Base-by-base conservation (phyloP, 257 asterid genomes). In the Solanum chiquidenum region DNA sequence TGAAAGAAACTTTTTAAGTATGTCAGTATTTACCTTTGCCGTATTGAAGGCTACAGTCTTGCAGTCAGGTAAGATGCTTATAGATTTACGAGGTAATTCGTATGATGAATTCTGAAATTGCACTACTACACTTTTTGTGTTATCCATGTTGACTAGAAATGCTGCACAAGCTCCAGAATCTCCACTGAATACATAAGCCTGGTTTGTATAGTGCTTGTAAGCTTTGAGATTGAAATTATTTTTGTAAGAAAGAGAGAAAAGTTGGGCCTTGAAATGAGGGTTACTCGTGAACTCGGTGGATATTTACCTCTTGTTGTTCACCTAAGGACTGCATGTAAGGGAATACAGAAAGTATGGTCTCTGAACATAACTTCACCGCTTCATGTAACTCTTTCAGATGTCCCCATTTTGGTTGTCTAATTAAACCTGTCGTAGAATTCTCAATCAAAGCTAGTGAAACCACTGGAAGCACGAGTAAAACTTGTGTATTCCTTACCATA, bases 41-140 rank as follows among this genome's bases (percentile, higher is more conserved):
- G 99, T 96, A 92, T 96, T 95, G 88, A 94, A 96, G 14, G 91
- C 94, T 44, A 90, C 98, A 5, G 64, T 91, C 84, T 84, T 90
- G 94, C 99, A 95, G 82, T 96, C 98, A 0, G 98, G 98, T 88
- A 96, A 89, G 89, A 96, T 94, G 94, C 98, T 94, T 87, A 96
- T 95, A 73, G 99, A 96, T 71, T 87, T 89, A 16, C 83, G 95
- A 86, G 96, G 98, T 77, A 96, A 92, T 49, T 87, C 84, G 49
- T 90, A 94, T 4, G 92, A 83, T 13, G 77, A 88, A 68, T 94
- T 91, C 62, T 76, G 91, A 87, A 96, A 96, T 27, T 88, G 92
- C 58, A 95, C 94, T 25, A 23, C 64, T 18, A 87, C 95, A 31
- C 37, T 83, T 13, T 27, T 72, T 62, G 3, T 68, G 9, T 34